phyloP scores from a whole-genome alignment of 768 basidiomycete species.

The Lentinula guzmanii region DNA sequence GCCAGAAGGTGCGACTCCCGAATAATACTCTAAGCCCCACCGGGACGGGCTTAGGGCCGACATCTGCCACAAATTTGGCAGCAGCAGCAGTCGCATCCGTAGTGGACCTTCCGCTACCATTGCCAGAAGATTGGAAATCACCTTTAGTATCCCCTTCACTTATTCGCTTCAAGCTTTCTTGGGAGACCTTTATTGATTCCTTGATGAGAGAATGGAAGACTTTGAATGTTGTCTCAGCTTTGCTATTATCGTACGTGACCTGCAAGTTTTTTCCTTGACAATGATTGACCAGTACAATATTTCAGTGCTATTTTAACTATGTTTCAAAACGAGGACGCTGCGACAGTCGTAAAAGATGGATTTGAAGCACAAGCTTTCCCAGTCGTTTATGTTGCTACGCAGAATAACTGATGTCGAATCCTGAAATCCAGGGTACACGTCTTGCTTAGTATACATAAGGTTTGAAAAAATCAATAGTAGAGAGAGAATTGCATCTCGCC shows the following conservation, averaged over 20 bases:
- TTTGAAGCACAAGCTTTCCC: too few species aligned
- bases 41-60: not conserved
- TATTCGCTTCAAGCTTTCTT: slow-evolving; percentile 45
- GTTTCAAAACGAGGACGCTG: slow-evolving; percentile 36
- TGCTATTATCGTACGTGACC: slow-evolving; percentile 18
- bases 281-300: not conserved
- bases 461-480: too few species aligned
- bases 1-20: not conserved
- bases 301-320: slow-evolving; percentile 46
- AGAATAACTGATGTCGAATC: too few species aligned
- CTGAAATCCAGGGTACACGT: too few species aligned
- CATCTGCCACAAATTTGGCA: slow-evolving; percentile 1
- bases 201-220: slow-evolving; percentile 56
- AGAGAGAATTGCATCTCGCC: too few species aligned
- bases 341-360: too few species aligned
- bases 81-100: slow-evolving; percentile 7
- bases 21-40: not conserved
- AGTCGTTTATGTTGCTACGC: too few species aligned
- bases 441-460: too few species aligned
- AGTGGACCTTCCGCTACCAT: slow-evolving; percentile 17
- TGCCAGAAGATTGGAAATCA: slow-evolving; percentile 30
- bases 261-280: not conserved
- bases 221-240: slow-evolving; percentile 48
- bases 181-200: slow-evolving; percentile 52
- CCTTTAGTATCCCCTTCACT: slow-evolving; percentile 41